Evolutionary conservation across 2,329 filamentous ascomycete genomes (phyloP).

Genomic region (Nannizzia gypsea): DNA sequence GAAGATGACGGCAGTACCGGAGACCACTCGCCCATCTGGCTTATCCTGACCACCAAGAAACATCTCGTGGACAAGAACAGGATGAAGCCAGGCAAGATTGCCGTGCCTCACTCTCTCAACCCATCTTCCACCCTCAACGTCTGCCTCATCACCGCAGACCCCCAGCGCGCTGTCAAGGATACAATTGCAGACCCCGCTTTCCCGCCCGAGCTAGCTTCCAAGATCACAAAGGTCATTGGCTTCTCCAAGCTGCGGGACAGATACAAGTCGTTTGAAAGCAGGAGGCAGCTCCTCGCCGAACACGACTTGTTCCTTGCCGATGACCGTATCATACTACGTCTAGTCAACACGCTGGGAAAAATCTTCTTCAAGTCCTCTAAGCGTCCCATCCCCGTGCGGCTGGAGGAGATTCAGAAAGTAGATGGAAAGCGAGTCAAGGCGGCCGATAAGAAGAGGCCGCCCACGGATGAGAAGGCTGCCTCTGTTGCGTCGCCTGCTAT

Average conservation of each 20-base stretch:
- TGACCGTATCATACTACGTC: slow-evolving; percentile 60
- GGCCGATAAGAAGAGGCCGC: slow-evolving; percentile 37
- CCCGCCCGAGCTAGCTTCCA: slow-evolving; percentile 52
- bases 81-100: slow-evolving; percentile 73
- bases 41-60: slow-evolving; percentile 53
- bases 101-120: slow-evolving; percentile 65
- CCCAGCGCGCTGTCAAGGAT: slow-evolving; percentile 83
- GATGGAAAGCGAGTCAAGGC: slow-evolving; percentile 50
- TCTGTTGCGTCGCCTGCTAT: slow-evolving; percentile 48
- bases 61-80: slow-evolving; percentile 60
- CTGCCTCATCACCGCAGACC: slow-evolving; percentile 75
- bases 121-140: slow-evolving; percentile 54
- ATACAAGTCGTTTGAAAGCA: slow-evolving; percentile 78
- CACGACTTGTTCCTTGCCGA: slow-evolving; percentile 93
- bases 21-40: slow-evolving; percentile 47
- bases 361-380: slow-evolving; percentile 84
- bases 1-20: slow-evolving; percentile 25
- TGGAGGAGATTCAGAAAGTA: slow-evolving; percentile 53
- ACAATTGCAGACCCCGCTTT: slow-evolving; percentile 63
- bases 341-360: slow-evolving; percentile 75
- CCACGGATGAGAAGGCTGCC: slow-evolving; percentile 33
- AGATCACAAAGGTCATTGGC: slow-evolving; percentile 67
- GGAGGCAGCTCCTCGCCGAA: slow-evolving; percentile 69
- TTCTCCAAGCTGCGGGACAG: slow-evolving; percentile 76
- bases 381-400: slow-evolving; percentile 70